phyloP scores from a whole-genome alignment of 225 moss, liverwort and hornwort species.

The Ulota crispa region DNA sequence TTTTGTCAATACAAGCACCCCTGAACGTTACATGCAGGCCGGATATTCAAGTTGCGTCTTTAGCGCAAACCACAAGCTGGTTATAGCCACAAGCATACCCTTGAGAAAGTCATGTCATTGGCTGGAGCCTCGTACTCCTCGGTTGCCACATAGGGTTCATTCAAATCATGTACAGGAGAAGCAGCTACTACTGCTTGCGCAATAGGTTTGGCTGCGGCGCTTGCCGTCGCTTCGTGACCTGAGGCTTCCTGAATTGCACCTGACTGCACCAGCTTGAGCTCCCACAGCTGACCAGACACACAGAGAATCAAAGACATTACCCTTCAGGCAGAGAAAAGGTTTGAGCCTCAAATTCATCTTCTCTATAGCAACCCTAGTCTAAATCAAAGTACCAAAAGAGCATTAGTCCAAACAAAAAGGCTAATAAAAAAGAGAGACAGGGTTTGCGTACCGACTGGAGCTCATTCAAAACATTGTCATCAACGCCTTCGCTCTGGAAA shows the following conservation, averaged over 20 bases:
- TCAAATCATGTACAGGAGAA: slow-evolving; percentile 81
- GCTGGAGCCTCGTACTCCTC: slow-evolving; percentile 75
- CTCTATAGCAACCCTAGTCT: not conserved
- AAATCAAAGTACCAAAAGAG: too few relatives aligned
- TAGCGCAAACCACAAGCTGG: not conserved
- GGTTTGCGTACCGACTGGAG: slow-evolving; percentile 64
- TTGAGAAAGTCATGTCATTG: slow-evolving; percentile 28
- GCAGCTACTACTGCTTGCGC: slow-evolving; percentile 40
- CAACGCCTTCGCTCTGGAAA: slow-evolving; percentile 89
- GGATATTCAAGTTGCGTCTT: not conserved
- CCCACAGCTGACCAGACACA: slow-evolving; percentile 74
- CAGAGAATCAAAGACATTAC: not conserved
- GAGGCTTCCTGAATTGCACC: slow-evolving; percentile 72
- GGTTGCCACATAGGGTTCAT: slow-evolving; percentile 78
- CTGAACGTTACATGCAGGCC: not conserved
- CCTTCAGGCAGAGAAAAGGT: not conserved
- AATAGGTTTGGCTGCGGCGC: slow-evolving; percentile 32
- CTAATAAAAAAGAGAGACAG: not conserved
- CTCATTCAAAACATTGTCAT: slow-evolving; percentile 85
- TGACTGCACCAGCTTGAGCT: slow-evolving; percentile 88
- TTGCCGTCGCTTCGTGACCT: slow-evolving; percentile 42
- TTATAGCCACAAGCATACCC: slow-evolving; percentile 29
- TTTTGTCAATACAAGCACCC: not conserved
- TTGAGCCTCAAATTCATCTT: not conserved
- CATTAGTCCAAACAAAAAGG: not conserved